Base-by-base conservation (phyloP, 148 eudicot species). In the Arbutus unedo region DNA sequence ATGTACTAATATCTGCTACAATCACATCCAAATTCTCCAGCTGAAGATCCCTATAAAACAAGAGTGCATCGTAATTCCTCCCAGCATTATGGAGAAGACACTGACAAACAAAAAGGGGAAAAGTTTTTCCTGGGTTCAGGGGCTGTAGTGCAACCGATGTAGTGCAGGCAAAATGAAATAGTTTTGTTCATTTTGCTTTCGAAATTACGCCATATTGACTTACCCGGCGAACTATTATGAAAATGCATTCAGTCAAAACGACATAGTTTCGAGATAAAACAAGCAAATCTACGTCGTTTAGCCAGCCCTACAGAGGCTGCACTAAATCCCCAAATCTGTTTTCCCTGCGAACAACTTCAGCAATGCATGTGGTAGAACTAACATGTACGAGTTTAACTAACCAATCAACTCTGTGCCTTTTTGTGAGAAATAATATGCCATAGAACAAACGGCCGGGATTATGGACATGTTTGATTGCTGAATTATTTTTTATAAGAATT, bases 1-100 rank as follows among this genome's bases (percentile, higher is more conserved):
- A 94, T 70, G 91, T 90, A 84, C 93, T 90, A 64, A 94, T 93
- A 87, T 97, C 97, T 25, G 97, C 98, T 4, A 93, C 98, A 72
- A 90, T 87, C 79, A 97, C 87, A 82, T 92, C 93, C 86, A 93
- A 90, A 87, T 97, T 97, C 82, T 92, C 82, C 88, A 97, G 89
- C 86, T 92, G 84, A 74, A 86, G 92, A 43, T 90, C 92, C 89
- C 99, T 96, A 74, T 31, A 74, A 79, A 74, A 78, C 43, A 80
- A 77, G 68, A 82, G 54, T 76, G 47, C 44, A 55, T 9, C 18
- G 31, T 41, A 78, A 51, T 31, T 75, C 57, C 16, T 50, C 2
- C 78, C 53, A 51, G 38, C n/a, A 41, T 43, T 11, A 50, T 23
- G 6, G 19, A 51, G 41, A 16, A 44, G 47, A 8, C 25, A 50